These are phyloP conservation scores for Populus alba DNA, from an alignment of 345 rosid genomes.

Conservation along the genomic window DNA sequence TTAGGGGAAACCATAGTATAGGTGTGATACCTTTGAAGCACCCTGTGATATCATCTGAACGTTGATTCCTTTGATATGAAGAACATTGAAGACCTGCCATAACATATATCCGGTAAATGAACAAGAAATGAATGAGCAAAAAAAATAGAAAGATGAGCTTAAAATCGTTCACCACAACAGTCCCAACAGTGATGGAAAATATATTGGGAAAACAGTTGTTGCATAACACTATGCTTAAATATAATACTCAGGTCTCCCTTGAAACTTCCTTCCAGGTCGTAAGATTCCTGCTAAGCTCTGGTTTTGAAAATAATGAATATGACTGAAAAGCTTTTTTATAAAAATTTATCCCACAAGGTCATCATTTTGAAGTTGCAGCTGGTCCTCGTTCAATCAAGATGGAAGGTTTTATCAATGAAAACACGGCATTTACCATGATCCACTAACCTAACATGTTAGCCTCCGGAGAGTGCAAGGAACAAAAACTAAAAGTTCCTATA, in stretches of 20 bases:
- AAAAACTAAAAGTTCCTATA: background rate
- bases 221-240: background rate
- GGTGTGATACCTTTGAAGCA: slow-evolving; percentile 79
- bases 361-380: background rate
- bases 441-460: background rate
- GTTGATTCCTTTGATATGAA: slow-evolving; percentile 75
- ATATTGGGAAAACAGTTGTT: background rate
- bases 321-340: background rate
- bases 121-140: background rate
- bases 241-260: background rate
- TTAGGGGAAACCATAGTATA: background rate
- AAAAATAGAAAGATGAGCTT: background rate
- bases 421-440: background rate
- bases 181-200: background rate
- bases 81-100: slow-evolving; percentile 78
- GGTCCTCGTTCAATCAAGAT: background rate
- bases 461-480: background rate
- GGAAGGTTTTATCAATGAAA: background rate
- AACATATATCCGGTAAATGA: background rate
- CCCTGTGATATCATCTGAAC: slow-evolving; percentile 99
- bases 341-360: background rate
- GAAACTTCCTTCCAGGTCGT: background rate
- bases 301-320: no score
- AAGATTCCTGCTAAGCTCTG: background rate
- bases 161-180: background rate